Base-by-base conservation (phyloP, 768 basidiomycete species). In the Rhizopogon vulgaris region DNA sequence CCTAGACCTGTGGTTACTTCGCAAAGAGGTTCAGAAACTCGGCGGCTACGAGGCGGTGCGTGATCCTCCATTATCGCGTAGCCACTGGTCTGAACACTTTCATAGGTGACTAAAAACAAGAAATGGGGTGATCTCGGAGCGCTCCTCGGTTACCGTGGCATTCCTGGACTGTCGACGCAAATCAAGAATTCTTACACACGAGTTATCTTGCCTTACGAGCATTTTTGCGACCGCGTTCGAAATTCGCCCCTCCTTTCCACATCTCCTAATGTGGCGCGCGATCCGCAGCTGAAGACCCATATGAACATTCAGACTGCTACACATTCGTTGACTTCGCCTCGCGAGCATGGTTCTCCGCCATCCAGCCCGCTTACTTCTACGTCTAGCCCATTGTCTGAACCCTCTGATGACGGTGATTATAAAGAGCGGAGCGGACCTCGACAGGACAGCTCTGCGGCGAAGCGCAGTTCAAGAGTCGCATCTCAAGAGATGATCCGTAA, bases 121-220 rank as follows among this genome's bases (percentile, higher is more conserved):
- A 85, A 87, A 62, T 99, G 96, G 96, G 82, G 84, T 4, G 84
- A 89, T 61, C 72, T 99, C 50, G 91, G 91, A 27, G 81, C 86
- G 45, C 74, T 81, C 36, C 73, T 96, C 52, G 91, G 94, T 27
- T 93, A 92, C 73, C 78, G 84, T 57, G 84, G 87, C 38, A 82
- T 88, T 37, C 86, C 85, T 32, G 88, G 89, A 46, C 78, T 94
- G 53, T 88, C 87, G 14, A 85, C 87, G 1, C 88, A 94, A 63
- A 82, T 98, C 67, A 91, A 90, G 73, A 85, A 82, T 60, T 90
- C 94, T 4, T 99, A 95, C 69, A 78, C 78, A 52, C 83, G 87
- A 50, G 90, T 99, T 63, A 90, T 99, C 59, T 79, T 93, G 40
- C 96, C 96, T n/a, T 99, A 92, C 62, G 95, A 98, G 62, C 82